A percentile compares a stretch with the other conserved stretches of the same genome.
Evolutionary conservation across 2,329 filamentous ascomycete genomes (phyloP).

Genomic region (Fusarium sp.): DNA sequence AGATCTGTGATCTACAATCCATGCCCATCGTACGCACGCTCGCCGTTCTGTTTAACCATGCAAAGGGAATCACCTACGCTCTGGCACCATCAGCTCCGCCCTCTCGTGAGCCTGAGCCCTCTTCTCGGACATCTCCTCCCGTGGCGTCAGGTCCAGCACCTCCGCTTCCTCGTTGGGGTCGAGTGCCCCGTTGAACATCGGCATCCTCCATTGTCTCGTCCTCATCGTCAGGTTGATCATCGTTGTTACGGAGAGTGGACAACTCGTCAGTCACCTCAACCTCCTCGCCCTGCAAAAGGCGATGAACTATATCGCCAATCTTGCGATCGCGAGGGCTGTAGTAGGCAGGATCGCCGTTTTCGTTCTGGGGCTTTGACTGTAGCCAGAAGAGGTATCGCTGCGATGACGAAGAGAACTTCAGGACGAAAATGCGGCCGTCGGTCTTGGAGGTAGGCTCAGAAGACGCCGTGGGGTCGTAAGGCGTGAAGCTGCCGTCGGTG

Average conservation of each 20-base stretch:
- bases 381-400: conserved; percentile 96
- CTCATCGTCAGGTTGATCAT: conserved; percentile 67
- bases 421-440: conserved; percentile 90
- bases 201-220: conserved; percentile 68
- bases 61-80: conserved; percentile 86
- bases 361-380: conserved; percentile 86
- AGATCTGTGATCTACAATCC: conserved; percentile 40
- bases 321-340: conserved; percentile 89
- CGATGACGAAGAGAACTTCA: conserved; percentile 94
- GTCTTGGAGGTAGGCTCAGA: conserved; percentile 72
- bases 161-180: conserved; percentile 73
- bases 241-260: conserved; percentile 68
- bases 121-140: conserved; percentile 90
- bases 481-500: conserved; percentile 85
- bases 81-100: conserved; percentile 95
- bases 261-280: conserved; percentile 83
- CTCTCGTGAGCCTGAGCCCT: conserved; percentile 88
- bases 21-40: conserved; percentile 40
- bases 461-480: conserved; percentile 74
- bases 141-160: conserved; percentile 89
- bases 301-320: conserved; percentile 88
- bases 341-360: conserved; percentile 76
- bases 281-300: conserved; percentile 87
- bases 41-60: conserved; percentile 46
- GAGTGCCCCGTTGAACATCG: conserved; percentile 72